These are phyloP conservation scores for Euphorbia lathyris DNA, from an alignment of 345 rosid genomes.

Conservation along the genomic window DNA sequence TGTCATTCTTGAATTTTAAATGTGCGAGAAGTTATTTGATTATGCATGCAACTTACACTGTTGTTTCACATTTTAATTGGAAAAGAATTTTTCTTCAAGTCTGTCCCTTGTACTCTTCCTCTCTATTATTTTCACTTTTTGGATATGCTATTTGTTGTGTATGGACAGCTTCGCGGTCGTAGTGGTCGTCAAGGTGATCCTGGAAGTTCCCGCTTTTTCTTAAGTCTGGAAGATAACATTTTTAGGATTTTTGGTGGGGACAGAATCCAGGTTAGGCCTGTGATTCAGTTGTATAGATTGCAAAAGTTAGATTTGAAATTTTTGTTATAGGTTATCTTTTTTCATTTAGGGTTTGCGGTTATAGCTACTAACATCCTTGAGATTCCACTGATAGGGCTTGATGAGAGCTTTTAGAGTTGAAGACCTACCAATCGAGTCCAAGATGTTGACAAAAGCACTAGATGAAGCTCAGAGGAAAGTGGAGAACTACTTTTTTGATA, in stretches of 20 bases:
- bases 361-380: constrained; percentile 4
- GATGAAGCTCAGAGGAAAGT: constrained; percentile 99
- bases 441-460: constrained; percentile 90
- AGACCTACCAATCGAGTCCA: constrained; percentile 92
- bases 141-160: constrained; percentile 11
- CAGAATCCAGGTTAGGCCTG: constrained; percentile 74
- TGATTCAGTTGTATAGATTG: constrained; percentile 16
- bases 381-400: constrained; percentile 60
- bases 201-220: constrained; percentile 95
- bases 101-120: constrained; percentile 1
- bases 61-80: background rate
- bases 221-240: constrained; percentile 97
- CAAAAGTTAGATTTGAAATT: constrained; percentile 6
- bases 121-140: too few species aligned
- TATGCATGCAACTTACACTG: background rate
- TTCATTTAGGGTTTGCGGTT: background rate
- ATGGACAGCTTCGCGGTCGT: constrained; percentile 76
- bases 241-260: constrained; percentile 93
- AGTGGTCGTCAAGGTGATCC: constrained; percentile 99
- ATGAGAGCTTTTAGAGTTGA: constrained; percentile 96
- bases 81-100: background rate
- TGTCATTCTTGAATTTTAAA: background rate
- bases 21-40: background rate
- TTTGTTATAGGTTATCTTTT: background rate
- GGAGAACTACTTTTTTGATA: constrained; percentile 92